These are phyloP conservation scores for Nakazawaea wickerhamii DNA, from an alignment of 805 yeast genomes.

Conservation along the genomic window DNA sequence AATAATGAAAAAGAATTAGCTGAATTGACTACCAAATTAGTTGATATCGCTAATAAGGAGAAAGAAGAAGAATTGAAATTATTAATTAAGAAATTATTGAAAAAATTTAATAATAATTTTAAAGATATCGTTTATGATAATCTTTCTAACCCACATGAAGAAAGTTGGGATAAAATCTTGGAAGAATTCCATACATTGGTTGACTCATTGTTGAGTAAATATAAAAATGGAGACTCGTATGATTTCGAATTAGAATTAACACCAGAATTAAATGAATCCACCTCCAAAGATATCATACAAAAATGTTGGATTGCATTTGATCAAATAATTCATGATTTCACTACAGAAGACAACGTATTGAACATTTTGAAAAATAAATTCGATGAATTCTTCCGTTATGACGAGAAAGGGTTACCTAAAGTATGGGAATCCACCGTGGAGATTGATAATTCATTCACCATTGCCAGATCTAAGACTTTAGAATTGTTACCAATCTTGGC, in stretches of 20 bases:
- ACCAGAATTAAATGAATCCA: constrained; percentile 33
- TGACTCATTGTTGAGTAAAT: constrained; percentile 26
- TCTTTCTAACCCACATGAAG: constrained; percentile 42
- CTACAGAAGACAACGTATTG: constrained; percentile 62
- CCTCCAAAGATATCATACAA: constrained; percentile 39
- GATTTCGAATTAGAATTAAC: constrained; percentile 67
- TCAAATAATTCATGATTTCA: constrained; percentile 50
- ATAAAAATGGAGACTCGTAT: constrained; percentile 24
- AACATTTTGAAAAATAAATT: constrained; percentile 69
- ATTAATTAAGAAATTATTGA: constrained; percentile 38
- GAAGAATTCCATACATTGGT: constrained; percentile 35
- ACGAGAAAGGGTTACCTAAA: constrained; percentile 73
- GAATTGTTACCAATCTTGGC: constrained; percentile 54
- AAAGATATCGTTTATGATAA: constrained; percentile 46
- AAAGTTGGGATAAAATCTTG: constrained; percentile 59
- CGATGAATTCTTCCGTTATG: constrained; percentile 80
- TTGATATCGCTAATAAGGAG: constrained; percentile 25
- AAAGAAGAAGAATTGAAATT: constrained; percentile 35
- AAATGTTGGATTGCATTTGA: constrained; percentile 64
- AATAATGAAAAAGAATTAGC: constrained; percentile 27
- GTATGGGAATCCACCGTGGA: constrained; percentile 74
- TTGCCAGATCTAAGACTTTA: constrained; percentile 56
- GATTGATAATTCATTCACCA: constrained; percentile 57
- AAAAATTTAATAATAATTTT: constrained; percentile 39
- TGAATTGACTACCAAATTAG: constrained; percentile 26